Percentiles rank a stretch among this genome's conserved stretches.
Conservation (phyloP, 768 basidiomycete species). For the Amanita brunnescens region DNA sequence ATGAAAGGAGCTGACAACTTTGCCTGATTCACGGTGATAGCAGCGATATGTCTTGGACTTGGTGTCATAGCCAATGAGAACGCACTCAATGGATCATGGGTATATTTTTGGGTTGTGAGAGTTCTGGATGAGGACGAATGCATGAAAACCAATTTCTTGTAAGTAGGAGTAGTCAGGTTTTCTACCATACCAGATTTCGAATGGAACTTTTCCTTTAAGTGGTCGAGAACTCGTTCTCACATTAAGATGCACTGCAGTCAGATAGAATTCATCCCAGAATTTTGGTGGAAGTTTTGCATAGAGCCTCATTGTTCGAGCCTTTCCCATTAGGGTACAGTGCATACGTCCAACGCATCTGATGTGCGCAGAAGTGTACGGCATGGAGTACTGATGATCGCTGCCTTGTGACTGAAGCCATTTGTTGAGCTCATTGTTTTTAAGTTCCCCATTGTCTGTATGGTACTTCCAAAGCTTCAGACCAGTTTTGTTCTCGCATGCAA, state of each 20-base stretch:
- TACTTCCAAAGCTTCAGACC: constrained; percentile 10
- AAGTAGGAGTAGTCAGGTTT: constrained; percentile 19
- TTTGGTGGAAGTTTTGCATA: constrained; percentile 17
- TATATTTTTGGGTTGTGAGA: constrained; percentile 20
- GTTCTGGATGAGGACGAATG: constrained; percentile 18
- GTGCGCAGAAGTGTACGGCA: constrained; percentile 25
- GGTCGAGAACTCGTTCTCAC: constrained; percentile 13
- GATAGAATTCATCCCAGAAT: constrained; percentile 26
- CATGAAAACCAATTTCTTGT: constrained; percentile 21
- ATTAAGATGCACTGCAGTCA: constrained; percentile 20
- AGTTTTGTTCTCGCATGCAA: constrained; percentile 14
- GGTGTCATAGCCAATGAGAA: constrained; percentile 27
- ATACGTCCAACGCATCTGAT: constrained; percentile 28
- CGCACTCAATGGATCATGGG: constrained; percentile 20
- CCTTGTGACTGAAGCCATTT: constrained; percentile 12
- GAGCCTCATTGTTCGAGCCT: constrained; percentile 22
- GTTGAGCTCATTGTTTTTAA: constrained; percentile 13
- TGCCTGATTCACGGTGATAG: constrained; percentile 16
- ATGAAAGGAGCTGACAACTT: constrained; percentile 16
- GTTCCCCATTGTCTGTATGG: constrained; percentile 18
- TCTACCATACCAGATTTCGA: constrained; percentile 11
- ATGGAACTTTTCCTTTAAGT: constrained; percentile 14
- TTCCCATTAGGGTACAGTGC: constrained; percentile 25
- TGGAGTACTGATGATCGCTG: constrained; percentile 14
- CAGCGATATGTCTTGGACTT: constrained; percentile 26